Conservation (phyloP, 306 rosid species). For the Dalbergia oliveri region DNA sequence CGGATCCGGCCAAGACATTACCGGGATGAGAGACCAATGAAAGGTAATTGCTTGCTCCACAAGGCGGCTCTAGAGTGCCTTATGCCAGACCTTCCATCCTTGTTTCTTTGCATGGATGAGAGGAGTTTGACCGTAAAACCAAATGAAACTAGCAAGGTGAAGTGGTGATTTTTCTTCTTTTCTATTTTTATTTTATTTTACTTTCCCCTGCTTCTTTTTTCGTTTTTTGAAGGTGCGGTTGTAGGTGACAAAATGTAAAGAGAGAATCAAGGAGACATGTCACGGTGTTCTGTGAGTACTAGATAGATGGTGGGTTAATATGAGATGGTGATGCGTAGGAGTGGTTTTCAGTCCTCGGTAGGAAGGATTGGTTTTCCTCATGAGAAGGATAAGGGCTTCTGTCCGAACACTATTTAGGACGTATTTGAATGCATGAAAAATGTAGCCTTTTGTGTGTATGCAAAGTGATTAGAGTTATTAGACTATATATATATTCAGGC, state of each 20-base stretch:
- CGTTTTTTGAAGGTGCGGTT: conserved; percentile 6
- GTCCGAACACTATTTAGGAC: conserved; percentile 19
- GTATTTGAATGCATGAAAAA: background rate
- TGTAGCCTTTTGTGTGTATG: background rate
- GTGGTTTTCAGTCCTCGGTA: conserved; percentile 35
- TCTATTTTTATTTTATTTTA: background rate
- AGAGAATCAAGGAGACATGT: conserved; percentile 47
- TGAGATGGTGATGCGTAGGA: conserved; percentile 42
- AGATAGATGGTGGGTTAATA: conserved; percentile 42
- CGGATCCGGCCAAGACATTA: conserved; percentile 40
- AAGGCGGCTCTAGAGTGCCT: conserved; percentile 44
- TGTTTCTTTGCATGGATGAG: conserved; percentile 54
- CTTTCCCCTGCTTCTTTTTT: background rate
- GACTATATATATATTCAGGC: background rate
- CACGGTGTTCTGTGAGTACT: conserved; percentile 25
- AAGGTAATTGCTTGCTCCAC: background rate
- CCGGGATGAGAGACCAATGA: background rate
- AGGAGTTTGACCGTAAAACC: background rate
- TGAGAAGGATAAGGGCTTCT: conserved; percentile 39
- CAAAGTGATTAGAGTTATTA: background rate
- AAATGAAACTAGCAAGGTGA: background rate
- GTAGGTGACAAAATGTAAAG: background rate
- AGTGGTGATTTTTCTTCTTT: background rate
- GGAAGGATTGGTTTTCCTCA: conserved; percentile 47
- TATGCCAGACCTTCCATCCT: conserved; percentile 49